Evolutionary conservation across 495 filamentous ascomycete species (phyloP).

Genomic region (Staphylotrichum longicolle): DNA sequence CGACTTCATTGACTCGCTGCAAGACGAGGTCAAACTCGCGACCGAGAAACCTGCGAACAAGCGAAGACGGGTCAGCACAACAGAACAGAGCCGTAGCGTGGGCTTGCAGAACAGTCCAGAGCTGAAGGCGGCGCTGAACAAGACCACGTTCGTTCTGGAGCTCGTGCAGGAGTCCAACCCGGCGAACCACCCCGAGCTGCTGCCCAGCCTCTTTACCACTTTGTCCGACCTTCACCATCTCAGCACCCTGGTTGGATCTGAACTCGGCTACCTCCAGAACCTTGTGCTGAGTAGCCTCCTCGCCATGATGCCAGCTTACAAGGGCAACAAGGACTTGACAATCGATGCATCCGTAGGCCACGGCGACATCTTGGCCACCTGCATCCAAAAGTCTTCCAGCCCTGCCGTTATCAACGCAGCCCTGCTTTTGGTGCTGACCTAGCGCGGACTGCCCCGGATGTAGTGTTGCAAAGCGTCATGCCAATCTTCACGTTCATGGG

Average conservation of each 20-base stretch:
- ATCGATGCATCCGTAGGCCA: conserved; percentile 73
- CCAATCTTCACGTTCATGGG: conserved; percentile 99
- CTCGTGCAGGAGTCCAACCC: conserved; percentile 75
- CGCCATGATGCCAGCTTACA: conserved; percentile 72
- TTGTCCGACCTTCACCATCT: conserved; percentile 82
- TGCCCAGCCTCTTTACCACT: conserved; percentile 73
- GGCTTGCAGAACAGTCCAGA: conserved; percentile 45
- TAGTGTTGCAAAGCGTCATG: conserved; percentile 95
- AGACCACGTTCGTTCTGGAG: conserved; percentile 83
- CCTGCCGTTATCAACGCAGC: conserved; percentile 90
- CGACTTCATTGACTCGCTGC: conserved; percentile 66
- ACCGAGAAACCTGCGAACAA: conserved; percentile 65
- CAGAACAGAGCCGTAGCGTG: conserved; percentile 48
- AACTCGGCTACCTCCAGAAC: conserved; percentile 82
- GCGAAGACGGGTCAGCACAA: conserved; percentile 69
- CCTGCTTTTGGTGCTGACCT: conserved; percentile 79
- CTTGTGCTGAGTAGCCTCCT: conserved; percentile 72
- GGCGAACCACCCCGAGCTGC: conserved; percentile 66
- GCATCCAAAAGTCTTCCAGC: conserved; percentile 81
- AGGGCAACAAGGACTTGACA: conserved; percentile 56
- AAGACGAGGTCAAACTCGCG: conserved; percentile 60
- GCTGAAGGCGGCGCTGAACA: conserved; percentile 61
- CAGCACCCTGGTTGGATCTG: conserved; percentile 64
- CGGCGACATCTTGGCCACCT: conserved; percentile 84
- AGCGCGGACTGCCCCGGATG: conserved; percentile 78